A percentile compares a stretch with the other conserved stretches of the same genome.
phyloP scores from a whole-genome alignment of 495 filamentous ascomycete species.

The Penicillium psychrofluorescens region DNA sequence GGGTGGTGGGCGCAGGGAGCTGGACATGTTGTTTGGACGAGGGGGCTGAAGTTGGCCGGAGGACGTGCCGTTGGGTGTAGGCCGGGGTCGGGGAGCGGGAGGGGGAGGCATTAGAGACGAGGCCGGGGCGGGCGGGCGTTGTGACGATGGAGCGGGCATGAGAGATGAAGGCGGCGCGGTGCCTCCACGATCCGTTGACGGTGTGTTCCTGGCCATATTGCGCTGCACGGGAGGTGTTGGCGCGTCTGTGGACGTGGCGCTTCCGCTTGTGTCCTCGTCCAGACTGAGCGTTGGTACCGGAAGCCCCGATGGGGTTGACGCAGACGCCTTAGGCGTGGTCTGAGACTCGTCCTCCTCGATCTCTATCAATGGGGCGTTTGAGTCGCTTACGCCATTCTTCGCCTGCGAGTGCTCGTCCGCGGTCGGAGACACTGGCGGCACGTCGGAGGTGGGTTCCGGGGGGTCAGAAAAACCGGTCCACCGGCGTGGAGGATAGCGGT shows the following conservation, averaged over 20 bases:
- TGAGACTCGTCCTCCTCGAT: constrained; percentile 27
- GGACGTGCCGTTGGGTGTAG: constrained; percentile 13
- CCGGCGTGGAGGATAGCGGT: constrained; percentile 21
- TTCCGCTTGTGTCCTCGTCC: constrained; percentile 8
- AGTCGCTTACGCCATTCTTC: constrained; percentile 3
- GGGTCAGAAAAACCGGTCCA: constrained; percentile 11
- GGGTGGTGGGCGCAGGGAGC: constrained; percentile 22
- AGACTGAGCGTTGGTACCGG: constrained; percentile 28
- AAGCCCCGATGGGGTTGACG: constrained; percentile 17
- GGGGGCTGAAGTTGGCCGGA: constrained; percentile 8
- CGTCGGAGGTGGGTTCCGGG: constrained; percentile 15
- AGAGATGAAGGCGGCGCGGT: constrained; percentile 11
- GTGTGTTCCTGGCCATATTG: not conserved
- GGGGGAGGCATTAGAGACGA: constrained; percentile 32
- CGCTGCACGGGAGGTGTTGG: constrained; percentile 3
- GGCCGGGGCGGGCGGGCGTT: constrained; percentile 8
- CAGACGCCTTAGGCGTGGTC: constrained; percentile 43
- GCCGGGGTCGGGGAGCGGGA: constrained; percentile 22
- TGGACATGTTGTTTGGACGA: constrained; percentile 3
- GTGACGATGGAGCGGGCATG: constrained; percentile 3
- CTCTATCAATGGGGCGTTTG: constrained; percentile 4
- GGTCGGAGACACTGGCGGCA: constrained; percentile 3
- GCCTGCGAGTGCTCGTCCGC: constrained; percentile 3
- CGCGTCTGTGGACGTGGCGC: constrained; percentile 1
- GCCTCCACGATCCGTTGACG: constrained; percentile 1